Percentiles rank a stretch among this genome's conserved stretches.
Evolutionary conservation across 2,329 filamentous ascomycete species (phyloP).

Genomic region (Colletotrichum navitas): DNA sequence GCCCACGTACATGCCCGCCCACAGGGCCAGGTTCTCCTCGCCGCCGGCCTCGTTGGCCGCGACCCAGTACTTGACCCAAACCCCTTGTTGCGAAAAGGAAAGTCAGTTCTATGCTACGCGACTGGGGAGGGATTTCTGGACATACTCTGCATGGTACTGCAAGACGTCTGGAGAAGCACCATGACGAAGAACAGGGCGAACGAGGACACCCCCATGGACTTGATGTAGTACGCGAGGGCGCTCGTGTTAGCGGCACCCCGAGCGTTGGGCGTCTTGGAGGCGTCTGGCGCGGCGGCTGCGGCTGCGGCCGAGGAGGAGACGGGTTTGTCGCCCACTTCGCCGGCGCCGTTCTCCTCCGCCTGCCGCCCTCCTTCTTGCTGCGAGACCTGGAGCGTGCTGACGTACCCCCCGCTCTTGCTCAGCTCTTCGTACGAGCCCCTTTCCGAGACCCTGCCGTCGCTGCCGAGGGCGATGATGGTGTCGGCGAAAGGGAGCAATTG

Average conservation of each 20-base stretch:
- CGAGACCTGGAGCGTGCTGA: constrained; percentile 15
- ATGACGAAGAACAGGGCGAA: constrained; percentile 17
- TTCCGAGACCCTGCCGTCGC: constrained; percentile 23
- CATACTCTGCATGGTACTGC: constrained; percentile 30
- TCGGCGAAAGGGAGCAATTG: constrained; percentile 29
- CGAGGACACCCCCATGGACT: constrained; percentile 17
- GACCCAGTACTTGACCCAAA: constrained; percentile 37
- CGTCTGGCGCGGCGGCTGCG: neutral
- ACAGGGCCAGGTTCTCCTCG: constrained; percentile 1
- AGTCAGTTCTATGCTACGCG: neutral
- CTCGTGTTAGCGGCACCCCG: constrained; percentile 15
- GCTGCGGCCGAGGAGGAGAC: fast-evolving
- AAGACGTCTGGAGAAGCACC: constrained; percentile 18
- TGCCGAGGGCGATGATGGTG: constrained; percentile 16
- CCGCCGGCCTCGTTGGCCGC: constrained; percentile 20
- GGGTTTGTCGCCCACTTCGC: neutral
- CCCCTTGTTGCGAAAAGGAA: neutral
- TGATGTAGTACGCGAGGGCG: constrained; percentile 28
- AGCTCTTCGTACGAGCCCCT: constrained; percentile 17
- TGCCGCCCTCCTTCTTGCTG: neutral
- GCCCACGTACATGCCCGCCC: constrained; percentile 30
- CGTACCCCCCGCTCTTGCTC: constrained; percentile 15
- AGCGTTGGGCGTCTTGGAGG: neutral
- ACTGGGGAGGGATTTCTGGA: too few species aligned
- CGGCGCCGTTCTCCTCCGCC: neutral